Conservation (phyloP, 176 grass and related monocot genomes). For the Carex myosuroides region DNA sequence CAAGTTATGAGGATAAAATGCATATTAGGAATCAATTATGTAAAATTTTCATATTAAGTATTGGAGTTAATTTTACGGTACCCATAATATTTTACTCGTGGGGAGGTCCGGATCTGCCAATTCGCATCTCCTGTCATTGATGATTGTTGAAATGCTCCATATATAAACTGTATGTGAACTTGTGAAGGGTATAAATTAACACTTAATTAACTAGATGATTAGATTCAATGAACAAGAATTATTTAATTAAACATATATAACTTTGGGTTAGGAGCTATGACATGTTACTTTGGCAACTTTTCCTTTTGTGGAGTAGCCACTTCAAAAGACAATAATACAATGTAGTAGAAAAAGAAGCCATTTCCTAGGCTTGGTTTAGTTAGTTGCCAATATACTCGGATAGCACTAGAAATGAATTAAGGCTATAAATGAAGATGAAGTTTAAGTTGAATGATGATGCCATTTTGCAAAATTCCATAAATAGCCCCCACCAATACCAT, state of each 20-base stretch:
- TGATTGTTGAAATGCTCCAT: background rate
- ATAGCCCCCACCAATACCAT: background rate
- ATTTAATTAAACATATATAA: background rate
- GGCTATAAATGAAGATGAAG: background rate
- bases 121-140: too few species aligned
- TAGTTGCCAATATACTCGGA: constrained; percentile 4
- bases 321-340: background rate
- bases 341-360: background rate
- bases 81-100: too few species aligned
- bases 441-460: background rate
- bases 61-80: too few species aligned
- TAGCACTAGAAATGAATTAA: background rate
- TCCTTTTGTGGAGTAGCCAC: background rate
- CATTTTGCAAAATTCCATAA: background rate
- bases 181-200: background rate
- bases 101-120: too few species aligned
- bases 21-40: too few species aligned
- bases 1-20: too few species aligned
- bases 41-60: too few species aligned
- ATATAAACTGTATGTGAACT: background rate
- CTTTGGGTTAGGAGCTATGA: background rate
- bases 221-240: background rate
- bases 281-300: background rate
- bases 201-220: background rate
- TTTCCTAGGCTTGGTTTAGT: background rate